A percentile compares a stretch with the other conserved stretches of the same genome.
Conservation (phyloP, 768 basidiomycete genomes). For the Trichaptum fuscoviolaceum region DNA sequence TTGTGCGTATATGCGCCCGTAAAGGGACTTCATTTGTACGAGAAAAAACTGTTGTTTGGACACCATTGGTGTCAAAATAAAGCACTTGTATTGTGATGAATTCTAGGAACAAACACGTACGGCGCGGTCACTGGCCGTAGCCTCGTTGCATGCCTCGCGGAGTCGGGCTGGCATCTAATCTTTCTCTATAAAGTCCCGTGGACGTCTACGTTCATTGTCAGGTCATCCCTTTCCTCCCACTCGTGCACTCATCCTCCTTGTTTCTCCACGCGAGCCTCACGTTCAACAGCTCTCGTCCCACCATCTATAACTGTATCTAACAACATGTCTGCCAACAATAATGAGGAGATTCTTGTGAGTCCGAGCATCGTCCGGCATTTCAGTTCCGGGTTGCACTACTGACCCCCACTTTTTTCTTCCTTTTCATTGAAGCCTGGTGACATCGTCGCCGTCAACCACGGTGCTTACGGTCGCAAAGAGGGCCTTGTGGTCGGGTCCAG, state of each 20-base stretch:
- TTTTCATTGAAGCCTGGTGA: conserved; percentile 57
- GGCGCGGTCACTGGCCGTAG: background rate
- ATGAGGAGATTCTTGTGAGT: conserved; percentile 9
- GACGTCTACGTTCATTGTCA: background rate
- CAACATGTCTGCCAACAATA: background rate
- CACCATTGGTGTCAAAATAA: background rate
- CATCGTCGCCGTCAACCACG: conserved; percentile 71
- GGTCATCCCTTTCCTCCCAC: background rate
- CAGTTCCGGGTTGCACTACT: background rate
- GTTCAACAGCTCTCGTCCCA: background rate
- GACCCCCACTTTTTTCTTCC: background rate
- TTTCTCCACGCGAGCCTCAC: background rate
- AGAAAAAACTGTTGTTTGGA: background rate
- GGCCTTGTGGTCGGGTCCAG: conserved; percentile 78
- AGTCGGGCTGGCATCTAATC: conserved; percentile 1
- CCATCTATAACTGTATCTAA: background rate
- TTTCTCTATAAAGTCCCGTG: background rate
- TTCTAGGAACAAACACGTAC: background rate
- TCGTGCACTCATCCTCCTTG: background rate
- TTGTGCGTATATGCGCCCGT: background rate
- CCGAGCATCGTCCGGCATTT: background rate
- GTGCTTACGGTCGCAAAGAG: conserved; percentile 58
- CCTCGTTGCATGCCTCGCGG: conserved; percentile 1
- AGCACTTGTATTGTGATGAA: background rate
- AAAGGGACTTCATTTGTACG: background rate